These are phyloP conservation scores for Gautieria morchelliformis DNA, from an alignment of 768 basidiomycete species.

Conservation along the genomic window DNA sequence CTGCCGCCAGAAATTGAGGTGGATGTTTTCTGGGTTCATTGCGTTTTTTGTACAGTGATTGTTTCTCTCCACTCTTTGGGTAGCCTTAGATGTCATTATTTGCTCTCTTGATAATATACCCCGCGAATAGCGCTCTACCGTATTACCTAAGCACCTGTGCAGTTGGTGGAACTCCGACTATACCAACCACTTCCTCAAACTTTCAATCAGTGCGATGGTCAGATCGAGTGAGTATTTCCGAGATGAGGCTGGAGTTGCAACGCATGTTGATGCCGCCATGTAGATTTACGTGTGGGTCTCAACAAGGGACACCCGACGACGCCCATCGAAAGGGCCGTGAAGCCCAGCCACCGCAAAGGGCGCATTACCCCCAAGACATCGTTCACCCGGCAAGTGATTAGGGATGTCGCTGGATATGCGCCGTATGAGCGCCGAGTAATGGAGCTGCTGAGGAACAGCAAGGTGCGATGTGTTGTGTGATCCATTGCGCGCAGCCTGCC, in stretches of 20 bases:
- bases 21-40: neutral
- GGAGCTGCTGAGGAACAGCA: slow-evolving; percentile 97
- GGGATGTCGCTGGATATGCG: slow-evolving; percentile 96
- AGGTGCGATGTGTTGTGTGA: slow-evolving; percentile 41
- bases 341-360: slow-evolving; percentile 91
- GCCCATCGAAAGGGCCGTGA: slow-evolving; percentile 58
- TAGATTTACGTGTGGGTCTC: slow-evolving; percentile 77
- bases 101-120: slow-evolving; percentile 8
- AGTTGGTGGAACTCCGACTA: slow-evolving; percentile 10
- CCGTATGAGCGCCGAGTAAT: slow-evolving; percentile 97
- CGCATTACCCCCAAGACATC: slow-evolving; percentile 80
- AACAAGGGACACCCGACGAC: slow-evolving; percentile 91
- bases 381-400: slow-evolving; percentile 86
- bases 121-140: neutral
- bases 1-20: neutral
- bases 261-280: neutral
- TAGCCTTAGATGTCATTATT: neutral
- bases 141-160: slow-evolving; percentile 5
- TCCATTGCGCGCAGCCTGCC: neutral
- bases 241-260: neutral
- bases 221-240: slow-evolving; percentile 53
- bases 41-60: too few relatives aligned
- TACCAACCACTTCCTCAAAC: slow-evolving; percentile 37
- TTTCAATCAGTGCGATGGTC: slow-evolving; percentile 51
- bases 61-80: neutral